phyloP scores from a whole-genome alignment of 2,329 filamentous ascomycete species.

The Pseudogymnoascus sp. region DNA sequence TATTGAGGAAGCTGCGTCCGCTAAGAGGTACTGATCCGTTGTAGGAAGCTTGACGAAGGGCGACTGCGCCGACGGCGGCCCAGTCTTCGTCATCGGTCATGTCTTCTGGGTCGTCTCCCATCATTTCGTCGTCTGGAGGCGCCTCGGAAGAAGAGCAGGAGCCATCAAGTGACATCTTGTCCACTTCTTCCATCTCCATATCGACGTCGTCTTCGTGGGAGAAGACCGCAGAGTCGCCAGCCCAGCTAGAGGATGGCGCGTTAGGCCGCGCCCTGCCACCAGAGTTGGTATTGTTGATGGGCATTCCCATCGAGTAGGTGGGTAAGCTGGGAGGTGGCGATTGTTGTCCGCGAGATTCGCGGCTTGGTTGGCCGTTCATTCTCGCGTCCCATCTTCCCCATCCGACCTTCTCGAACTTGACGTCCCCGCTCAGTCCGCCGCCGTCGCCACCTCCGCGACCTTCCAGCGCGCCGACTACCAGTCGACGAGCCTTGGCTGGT shows the following conservation, averaged over 20 bases:
- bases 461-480: constrained; percentile 89
- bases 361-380: constrained; percentile 53
- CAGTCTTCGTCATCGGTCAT: constrained; percentile 95
- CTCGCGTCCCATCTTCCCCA: constrained; percentile 95
- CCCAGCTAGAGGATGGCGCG: constrained; percentile 51
- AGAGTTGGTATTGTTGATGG: constrained; percentile 43
- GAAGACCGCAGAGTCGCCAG: constrained; percentile 65
- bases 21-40: constrained; percentile 45
- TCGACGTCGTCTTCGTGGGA: constrained; percentile 59
- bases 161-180: constrained; percentile 87
- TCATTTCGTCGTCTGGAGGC: constrained; percentile 51
- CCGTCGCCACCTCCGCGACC: constrained; percentile 53
- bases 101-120: constrained; percentile 72
- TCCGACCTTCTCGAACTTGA: constrained; percentile 89
- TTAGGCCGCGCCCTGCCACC: constrained; percentile 41
- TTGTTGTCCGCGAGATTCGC: constrained; percentile 29
- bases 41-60: constrained; percentile 62
- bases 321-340: constrained; percentile 35
- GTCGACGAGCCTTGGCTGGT: constrained; percentile 77
- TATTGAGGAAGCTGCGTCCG: constrained; percentile 36
- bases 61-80: constrained; percentile 80
- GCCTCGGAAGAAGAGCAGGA: constrained; percentile 71
- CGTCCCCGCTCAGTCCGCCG: constrained; percentile 57
- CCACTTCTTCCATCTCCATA: constrained; percentile 76
- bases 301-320: constrained; percentile 42